phyloP scores from a whole-genome alignment of 345 rosid genomes.

The Melaleuca alternifolia region DNA sequence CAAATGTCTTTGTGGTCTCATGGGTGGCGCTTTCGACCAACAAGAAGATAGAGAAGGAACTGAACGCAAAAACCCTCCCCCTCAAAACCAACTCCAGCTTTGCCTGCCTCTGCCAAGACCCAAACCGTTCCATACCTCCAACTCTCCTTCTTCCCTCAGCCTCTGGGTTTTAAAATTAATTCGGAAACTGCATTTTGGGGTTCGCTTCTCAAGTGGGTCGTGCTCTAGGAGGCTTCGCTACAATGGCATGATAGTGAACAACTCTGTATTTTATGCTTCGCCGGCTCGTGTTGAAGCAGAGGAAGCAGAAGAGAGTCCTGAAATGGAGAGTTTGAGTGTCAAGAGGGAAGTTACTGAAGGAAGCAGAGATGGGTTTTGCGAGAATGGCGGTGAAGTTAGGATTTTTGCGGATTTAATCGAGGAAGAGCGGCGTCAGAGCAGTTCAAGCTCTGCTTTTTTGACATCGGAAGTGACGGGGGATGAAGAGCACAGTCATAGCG shows the following conservation, averaged over 20 bases:
- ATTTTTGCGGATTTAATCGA: conserved; percentile 42
- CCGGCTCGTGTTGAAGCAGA: neutral
- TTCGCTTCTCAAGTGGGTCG: conserved; percentile 19
- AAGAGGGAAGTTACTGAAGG: conserved; percentile 17
- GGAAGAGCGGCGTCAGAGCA: conserved; percentile 49
- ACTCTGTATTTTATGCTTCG: conserved; percentile 33
- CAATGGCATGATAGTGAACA: conserved; percentile 33
- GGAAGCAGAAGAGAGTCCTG: conserved; percentile 15
- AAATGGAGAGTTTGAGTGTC: conserved; percentile 35
- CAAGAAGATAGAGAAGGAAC: conserved; percentile 26
- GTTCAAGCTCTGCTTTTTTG: conserved; percentile 68
- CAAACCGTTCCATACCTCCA: neutral
- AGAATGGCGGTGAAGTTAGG: conserved; percentile 17
- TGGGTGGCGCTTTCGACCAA: conserved; percentile 39
- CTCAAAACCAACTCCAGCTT: conserved; percentile 17
- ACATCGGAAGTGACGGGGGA: conserved; percentile 48
- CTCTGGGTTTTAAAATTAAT: conserved; percentile 25
- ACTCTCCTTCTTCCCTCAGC: conserved; percentile 9
- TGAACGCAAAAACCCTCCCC: conserved; percentile 10
- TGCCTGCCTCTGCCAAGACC: conserved; percentile 23
- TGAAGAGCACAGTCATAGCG: conserved; percentile 51
- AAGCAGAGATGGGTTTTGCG: conserved; percentile 9
- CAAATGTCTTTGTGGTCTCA: conserved; percentile 21
- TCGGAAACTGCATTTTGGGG: conserved; percentile 16
- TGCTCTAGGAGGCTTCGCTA: conserved; percentile 18